Conservation (phyloP, 2,329 filamentous ascomycete genomes). For the Leptodontidium sp. region DNA sequence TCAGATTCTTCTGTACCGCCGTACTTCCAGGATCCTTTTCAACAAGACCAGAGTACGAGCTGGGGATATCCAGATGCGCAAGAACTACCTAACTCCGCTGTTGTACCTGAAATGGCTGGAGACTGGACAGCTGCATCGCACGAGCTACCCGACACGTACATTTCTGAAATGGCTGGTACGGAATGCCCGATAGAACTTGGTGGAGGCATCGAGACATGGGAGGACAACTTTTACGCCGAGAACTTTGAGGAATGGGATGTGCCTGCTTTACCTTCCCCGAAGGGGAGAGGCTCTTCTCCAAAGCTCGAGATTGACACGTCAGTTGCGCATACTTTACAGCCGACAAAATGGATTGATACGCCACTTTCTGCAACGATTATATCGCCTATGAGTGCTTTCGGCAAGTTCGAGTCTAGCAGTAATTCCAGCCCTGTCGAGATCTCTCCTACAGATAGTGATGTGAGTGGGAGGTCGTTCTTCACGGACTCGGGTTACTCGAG, state of each 20-base stretch:
- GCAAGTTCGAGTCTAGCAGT: conserved; percentile 16
- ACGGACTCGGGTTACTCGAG: conserved; percentile 42
- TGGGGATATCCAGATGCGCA: conserved; percentile 28
- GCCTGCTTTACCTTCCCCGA: conserved; percentile 16
- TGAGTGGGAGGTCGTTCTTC: conserved; percentile 36
- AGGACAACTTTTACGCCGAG: conserved; percentile 33
- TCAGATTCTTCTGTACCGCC: neutral
- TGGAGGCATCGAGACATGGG: conserved; percentile 32
- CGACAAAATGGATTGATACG: conserved; percentile 20
- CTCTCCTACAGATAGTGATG: conserved; percentile 38
- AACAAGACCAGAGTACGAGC: conserved; percentile 13
- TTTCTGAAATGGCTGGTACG: conserved; percentile 40
- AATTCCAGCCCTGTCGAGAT: conserved; percentile 26
- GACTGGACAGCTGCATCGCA: conserved; percentile 34
- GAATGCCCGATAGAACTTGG: conserved; percentile 37
- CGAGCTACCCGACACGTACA: conserved; percentile 39
- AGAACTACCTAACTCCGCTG: conserved; percentile 29
- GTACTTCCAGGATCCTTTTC: conserved; percentile 5
- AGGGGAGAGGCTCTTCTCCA: conserved; percentile 25
- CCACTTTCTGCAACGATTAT: conserved; percentile 28
- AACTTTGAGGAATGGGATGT: conserved; percentile 33
- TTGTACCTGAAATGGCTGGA: conserved; percentile 27
- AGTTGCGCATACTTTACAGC: conserved; percentile 22
- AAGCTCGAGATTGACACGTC: conserved; percentile 33
- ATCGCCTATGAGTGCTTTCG: conserved; percentile 34